phyloP scores from a whole-genome alignment of 345 rosid genomes.

The Lepidium didymum region DNA sequence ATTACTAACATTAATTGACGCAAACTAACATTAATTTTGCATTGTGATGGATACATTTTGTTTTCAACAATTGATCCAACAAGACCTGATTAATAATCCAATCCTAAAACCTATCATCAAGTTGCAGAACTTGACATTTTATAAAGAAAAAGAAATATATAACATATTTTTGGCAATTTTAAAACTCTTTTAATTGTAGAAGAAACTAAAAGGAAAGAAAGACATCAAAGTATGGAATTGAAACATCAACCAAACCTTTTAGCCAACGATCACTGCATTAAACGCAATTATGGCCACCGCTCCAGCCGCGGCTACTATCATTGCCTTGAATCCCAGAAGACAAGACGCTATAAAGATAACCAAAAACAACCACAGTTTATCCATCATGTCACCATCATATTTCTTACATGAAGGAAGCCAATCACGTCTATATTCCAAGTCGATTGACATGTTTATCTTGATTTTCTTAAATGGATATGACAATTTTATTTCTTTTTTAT shows the following conservation, averaged over 20 bases:
- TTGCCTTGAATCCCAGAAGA: constrained; percentile 9
- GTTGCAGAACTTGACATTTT: too few relatives aligned
- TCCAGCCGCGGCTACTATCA: not conserved
- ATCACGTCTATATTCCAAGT: not conserved
- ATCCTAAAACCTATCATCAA: too few relatives aligned
- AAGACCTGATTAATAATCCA: too few relatives aligned
- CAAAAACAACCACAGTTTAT: not conserved
- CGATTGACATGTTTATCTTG: not conserved
- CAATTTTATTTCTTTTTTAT: not conserved
- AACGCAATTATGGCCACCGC: not conserved
- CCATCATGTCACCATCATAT: not conserved
- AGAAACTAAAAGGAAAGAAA: not conserved
- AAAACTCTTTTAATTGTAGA: not conserved
- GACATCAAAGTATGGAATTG: constrained; percentile 7
- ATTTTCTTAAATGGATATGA: not conserved
- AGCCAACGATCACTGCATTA: constrained; percentile 8
- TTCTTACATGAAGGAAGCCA: not conserved
- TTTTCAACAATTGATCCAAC: too few relatives aligned
- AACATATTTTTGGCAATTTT: not conserved
- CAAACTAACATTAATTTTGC: too few relatives aligned
- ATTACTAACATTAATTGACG: too few relatives aligned
- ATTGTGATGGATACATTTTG: too few relatives aligned
- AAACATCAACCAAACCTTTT: not conserved
- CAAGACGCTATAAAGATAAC: constrained; percentile 2
- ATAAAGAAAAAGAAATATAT: too few relatives aligned